Base-by-base conservation (phyloP, 805 yeast species). In the Cyberlindnera suaveolens region DNA sequence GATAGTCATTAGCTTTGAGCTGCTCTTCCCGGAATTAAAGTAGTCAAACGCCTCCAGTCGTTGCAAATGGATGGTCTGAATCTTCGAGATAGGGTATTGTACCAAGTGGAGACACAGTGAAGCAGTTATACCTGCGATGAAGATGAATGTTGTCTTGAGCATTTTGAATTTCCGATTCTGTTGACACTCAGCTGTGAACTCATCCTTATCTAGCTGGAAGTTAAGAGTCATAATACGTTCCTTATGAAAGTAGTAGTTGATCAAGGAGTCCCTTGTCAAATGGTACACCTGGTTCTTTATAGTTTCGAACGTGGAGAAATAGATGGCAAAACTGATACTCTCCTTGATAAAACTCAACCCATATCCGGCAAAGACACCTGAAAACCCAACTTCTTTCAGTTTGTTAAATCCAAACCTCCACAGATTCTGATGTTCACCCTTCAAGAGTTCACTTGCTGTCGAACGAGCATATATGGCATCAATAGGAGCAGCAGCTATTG, bases 401-500 rank as follows among this genome's bases (percentile, higher is more conserved):
- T 87, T 87, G 39, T 71, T 70, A 23, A 73, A 59, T 0, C 91
- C 89, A 62, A 87, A 91, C 20, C 65, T 64, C 95, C 96, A 87
- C 44, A 90, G 61, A 45, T 83, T 83, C 45, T 75, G 75, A 61
- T 85, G 81, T 29, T 73, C 70, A 6, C 88, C 85, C 41, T 75
- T 72, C 14, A 87, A 63, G 41, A 90, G 65, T 51, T 88, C 96
- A 10, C 83, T 76, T 5, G 87, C 82, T 2, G 80, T 73, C 50
- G 90, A 85, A 51, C 97, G 71, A 2, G 95, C 78, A 56, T 83
- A 85, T 3, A 91, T 78, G 7, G 97, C 96, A 63, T 91, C 97
- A 5, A 91, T 71, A 0, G 98, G 98, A 2, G 96, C 91, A 2
- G 96, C 96, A 1, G 87, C 90, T 15, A 87, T 65, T n/a, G 95